Evolutionary conservation across 2,329 filamentous ascomycete species (phyloP), one percentile per base, ranked within the genome.

Genomic region (Epichloe brachyelytri): DNA sequence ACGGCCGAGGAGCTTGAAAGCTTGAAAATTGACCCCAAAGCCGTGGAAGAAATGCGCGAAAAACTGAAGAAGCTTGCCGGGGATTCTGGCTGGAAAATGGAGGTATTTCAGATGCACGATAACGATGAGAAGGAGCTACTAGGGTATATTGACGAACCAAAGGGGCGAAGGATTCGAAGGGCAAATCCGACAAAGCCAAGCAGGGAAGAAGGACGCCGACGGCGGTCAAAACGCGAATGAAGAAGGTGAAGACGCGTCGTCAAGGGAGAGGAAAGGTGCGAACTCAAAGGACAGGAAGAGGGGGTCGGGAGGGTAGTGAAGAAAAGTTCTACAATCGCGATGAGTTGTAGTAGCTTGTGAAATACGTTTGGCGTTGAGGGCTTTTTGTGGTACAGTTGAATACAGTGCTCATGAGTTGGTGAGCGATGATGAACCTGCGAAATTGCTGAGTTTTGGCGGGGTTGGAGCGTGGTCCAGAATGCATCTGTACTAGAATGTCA

Each of bases 41-140:
- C 82, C 43, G 73, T 95, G 3, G 82, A 90, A 58, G 74, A 81
- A 44, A 71, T 95, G 62, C 78, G 78, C 59, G 75, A 81, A 55
- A 73, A 86, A 61, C 67, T 95, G 52, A 75, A 86, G 62, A 77
- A 80, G 59, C 62, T 86, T 40, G 86, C 87, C 0, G 78, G 81
- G 3, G 80, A 83, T 7, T 78, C 82, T 56, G 80, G 81, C 15
- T 95, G 89, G 88, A 85, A 82, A 59, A 71, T 95, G 53, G 86
- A 93, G 65, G 74, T 93, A 14, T 79, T 93, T 1, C 85, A 93
- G 60, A 74, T 80, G 11, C 75, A 78, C 20, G 69, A 74, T 4
- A 62, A 65, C 4, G 74, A 77, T 20, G 70, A 79, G 17, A 61
- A 68, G 54, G 83, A 88, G 62, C 78, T 91, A 40, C 72, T 84